A percentile compares a stretch with the other conserved stretches of the same genome.
phyloP scores from a whole-genome alignment of 1,139 yeast genomes.

The Candida freyschussii region DNA sequence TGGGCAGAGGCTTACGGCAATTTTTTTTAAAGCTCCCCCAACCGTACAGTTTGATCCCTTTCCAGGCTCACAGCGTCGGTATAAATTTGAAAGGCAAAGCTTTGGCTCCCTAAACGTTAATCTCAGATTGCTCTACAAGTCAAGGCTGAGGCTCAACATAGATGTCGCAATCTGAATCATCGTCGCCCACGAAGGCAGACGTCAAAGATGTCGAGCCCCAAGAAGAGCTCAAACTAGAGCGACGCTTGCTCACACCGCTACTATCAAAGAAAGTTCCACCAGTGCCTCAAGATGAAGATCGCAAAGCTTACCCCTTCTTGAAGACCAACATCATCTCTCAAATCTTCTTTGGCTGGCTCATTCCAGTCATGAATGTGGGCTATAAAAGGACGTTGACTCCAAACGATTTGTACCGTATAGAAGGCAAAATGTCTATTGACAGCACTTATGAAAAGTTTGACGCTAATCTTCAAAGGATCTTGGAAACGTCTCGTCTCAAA shows the following conservation, averaged over 20 bases:
- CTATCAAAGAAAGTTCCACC: slow-evolving; percentile 44
- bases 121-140: too few species aligned
- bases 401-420: slow-evolving; percentile 54
- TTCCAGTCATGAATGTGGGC: slow-evolving; percentile 56
- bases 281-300: slow-evolving; percentile 47
- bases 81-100: neutral
- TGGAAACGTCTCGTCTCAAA: slow-evolving; percentile 30
- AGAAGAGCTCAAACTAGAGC: slow-evolving; percentile 28
- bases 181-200: slow-evolving; percentile 4
- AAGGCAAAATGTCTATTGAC: slow-evolving; percentile 49
- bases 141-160: too few species aligned
- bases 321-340: slow-evolving; percentile 33
- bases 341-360: slow-evolving; percentile 54
- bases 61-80: neutral
- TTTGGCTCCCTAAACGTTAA: neutral
- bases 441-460: slow-evolving; percentile 37
- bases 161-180: too few species aligned
- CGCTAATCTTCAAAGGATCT: slow-evolving; percentile 34
- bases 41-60: too few species aligned
- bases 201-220: slow-evolving; percentile 5
- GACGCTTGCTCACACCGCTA: slow-evolving; percentile 35
- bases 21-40: too few species aligned
- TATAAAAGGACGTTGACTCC: slow-evolving; percentile 63
- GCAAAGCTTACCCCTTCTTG: slow-evolving; percentile 39
- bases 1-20: too few species aligned